Evolutionary conservation across 768 basidiomycete genomes (phyloP).

Genomic region (Pholiota conissans): DNA sequence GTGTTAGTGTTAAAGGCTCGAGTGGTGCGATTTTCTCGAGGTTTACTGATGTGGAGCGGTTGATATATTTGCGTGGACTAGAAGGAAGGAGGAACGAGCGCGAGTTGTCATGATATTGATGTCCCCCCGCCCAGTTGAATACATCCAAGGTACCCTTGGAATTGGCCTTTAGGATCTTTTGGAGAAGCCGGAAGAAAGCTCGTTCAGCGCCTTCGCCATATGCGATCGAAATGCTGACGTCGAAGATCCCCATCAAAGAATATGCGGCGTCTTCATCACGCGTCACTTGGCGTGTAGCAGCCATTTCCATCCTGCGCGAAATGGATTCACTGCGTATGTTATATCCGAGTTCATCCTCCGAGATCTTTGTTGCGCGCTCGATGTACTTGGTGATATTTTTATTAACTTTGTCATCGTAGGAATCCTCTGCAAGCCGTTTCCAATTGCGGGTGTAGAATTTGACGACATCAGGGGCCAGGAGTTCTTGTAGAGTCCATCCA

Average conservation of each 20-base stretch:
- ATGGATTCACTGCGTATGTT: not conserved
- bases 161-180: not conserved
- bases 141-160: no score
- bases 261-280: not conserved
- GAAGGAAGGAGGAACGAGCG: no score
- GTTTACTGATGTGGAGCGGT: no score
- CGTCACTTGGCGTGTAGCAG: not conserved
- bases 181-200: not conserved
- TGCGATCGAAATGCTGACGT: not conserved
- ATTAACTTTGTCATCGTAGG: not conserved
- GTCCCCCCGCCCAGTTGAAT: no score
- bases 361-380: not conserved
- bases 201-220: not conserved
- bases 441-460: not conserved
- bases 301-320: not conserved
- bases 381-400: not conserved
- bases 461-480: not conserved
- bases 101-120: no score
- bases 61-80: no score
- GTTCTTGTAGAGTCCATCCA: not conserved
- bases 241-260: not conserved
- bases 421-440: not conserved
- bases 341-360: not conserved
- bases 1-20: no score
- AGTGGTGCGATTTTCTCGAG: no score